Base-by-base conservation (phyloP, 2,329 filamentous ascomycete genomes). In the Anthostomella pinea region DNA sequence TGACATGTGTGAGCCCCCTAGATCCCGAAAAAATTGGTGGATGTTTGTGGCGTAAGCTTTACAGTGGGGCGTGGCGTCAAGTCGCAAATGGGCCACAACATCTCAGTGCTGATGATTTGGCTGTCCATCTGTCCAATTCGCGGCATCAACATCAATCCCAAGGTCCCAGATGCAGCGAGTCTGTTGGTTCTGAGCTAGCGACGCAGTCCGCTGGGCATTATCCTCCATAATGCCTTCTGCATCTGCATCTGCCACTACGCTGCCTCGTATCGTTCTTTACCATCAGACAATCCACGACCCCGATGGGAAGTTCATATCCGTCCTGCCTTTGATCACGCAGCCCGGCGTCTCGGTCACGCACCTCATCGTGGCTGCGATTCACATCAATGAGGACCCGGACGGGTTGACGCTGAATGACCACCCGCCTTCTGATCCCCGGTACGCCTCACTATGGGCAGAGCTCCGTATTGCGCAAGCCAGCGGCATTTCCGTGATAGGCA, bases 391-490 rank as follows among this genome's bases (percentile, higher is more conserved):
- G 3, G 62, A 68, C 33, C 81, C 85, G 0, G 68, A 72, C 14
- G 72, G 75, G 40, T 73, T 87, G 44, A 87, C 82, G 0, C 73
- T 91, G 41, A 93, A 93, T 56, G 82, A 93, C 63, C 79, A 88
- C 55, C 67, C 68, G 0, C 84, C 83, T 2, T 69, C 76, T 10
- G 68, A 83, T 49, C 64, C 73, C 17, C 75, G 79, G 41, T 87
- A 79, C 57, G 60, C 69, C 13, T 73, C 75, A 7, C 68, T 90
- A 28, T 91, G 85, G 85, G 72, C 73, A 6, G 86, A 91, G 57
- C 72, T 86, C 11, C 72, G 73, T 18, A 68, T 77, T 50, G 64
- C 88, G n/a, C 83, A 89, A 60, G 77, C 75, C 2, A 70, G 69
- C 23, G 85, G 85, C 15, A 70, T 91, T 51, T 83, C 82, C 53